Percentiles rank a stretch among this genome's conserved stretches.
These are phyloP conservation scores for Phytopythium boreale DNA, from an alignment of 352 stramenopile species.

Conservation along the genomic window DNA sequence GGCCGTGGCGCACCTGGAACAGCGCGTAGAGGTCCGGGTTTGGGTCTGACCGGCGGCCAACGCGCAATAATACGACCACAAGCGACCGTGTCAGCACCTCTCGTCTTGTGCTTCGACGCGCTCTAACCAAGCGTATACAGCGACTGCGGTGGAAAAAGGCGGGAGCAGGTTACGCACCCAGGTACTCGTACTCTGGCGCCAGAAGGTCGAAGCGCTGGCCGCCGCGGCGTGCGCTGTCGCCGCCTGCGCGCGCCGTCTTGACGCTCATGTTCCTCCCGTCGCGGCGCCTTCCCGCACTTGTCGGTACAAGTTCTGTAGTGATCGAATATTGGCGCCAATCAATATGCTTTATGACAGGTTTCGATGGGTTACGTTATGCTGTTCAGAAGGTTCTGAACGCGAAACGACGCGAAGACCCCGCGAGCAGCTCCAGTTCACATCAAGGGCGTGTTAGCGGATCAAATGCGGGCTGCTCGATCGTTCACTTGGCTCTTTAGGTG, in stretches of 20 bases:
- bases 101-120: background rate
- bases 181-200: conserved; percentile 63
- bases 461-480: background rate
- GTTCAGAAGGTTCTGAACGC: background rate
- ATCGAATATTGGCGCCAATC: background rate
- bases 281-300: background rate
- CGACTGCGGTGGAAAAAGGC: background rate
- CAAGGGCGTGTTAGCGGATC: background rate
- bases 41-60: conserved; percentile 38
- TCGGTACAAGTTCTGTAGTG: background rate
- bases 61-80: background rate
- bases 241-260: conserved; percentile 3
- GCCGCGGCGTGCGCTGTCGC: background rate
- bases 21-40: conserved; percentile 79
- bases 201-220: conserved; percentile 47
- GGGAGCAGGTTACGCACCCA: conserved; percentile 23
- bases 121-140: background rate
- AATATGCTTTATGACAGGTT: background rate
- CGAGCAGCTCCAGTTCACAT: background rate
- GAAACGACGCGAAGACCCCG: conserved; percentile 1
- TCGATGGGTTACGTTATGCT: background rate
- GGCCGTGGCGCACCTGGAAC: conserved; percentile 40
- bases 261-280: background rate
- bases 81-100: background rate
- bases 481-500: background rate